Evolutionary conservation across 345 rosid genomes (phyloP), one percentile per base, ranked within the genome.

Genomic region (Brassica nigra): DNA sequence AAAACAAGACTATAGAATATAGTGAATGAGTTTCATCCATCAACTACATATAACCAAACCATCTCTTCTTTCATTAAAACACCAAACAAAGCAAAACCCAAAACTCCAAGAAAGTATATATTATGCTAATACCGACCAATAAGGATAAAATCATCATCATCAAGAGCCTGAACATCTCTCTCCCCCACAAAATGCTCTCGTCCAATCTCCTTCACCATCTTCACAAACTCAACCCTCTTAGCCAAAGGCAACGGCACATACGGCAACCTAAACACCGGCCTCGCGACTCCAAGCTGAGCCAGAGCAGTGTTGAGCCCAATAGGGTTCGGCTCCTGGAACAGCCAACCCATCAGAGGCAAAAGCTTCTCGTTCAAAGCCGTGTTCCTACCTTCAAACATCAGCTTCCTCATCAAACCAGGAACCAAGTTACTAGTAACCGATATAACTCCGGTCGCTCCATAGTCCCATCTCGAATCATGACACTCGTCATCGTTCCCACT

Each of bases 241-340:
- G 83, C 71, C n/a, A 70, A 75, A 4, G 97, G 86, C 62, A 95
- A 92, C 2, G 98, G 99, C 14, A 87, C 89, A 47, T 88, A 90
- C 2, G 98, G 99, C 52, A 93, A 89, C 87, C 97, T 87, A 85
- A 91, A 93, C 66, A 93, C 89, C 0, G 97, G 99, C 61, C 89
- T 86, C 18, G 88, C 86, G 4, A 90, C 97, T 27, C 99, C 98
- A 1, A 96, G 92, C 64, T 90, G 97, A 23, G 98, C 94, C 68
- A 92, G 90, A 62, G 98, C 95, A 4, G 95, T 93, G 86, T 93
- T 93, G 29, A 95, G 69, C 18, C 90, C 95, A 74, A 90, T 90
- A 8, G 97, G 94, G 80, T 91, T 91, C 9, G 97, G 95, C 81
- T 95, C 97, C 5, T 76, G 58, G 74, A 93, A 92, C 1, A 91